Percentiles rank a stretch among this genome's conserved stretches.
Conservation (phyloP, 2,329 filamentous ascomycete species). For the Fonsecaea monophora region DNA sequence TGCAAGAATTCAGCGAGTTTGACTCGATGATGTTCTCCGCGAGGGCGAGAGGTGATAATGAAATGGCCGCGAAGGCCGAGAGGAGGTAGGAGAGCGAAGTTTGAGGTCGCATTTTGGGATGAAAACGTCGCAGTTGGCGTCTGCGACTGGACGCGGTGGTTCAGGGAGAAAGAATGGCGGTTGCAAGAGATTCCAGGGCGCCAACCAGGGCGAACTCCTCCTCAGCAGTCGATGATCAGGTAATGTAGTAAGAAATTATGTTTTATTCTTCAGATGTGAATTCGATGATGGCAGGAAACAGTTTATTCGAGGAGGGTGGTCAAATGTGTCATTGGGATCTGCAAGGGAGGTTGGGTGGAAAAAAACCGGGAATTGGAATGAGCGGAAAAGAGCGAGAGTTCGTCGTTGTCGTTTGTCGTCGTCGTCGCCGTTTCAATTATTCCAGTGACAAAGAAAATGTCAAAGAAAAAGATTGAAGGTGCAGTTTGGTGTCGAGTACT, state of each 20-base stretch:
- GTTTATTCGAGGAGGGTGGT: constrained; percentile 24
- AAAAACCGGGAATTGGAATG: constrained; percentile 30
- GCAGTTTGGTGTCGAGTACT: constrained; percentile 13
- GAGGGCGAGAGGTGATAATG: constrained; percentile 57
- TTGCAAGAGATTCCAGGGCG: constrained; percentile 19
- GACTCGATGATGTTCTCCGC: constrained; percentile 76
- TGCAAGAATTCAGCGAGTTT: constrained; percentile 83
- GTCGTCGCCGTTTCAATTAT: constrained; percentile 8
- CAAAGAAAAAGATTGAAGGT: constrained; percentile 1
- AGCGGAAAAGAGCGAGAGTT: constrained; percentile 29
- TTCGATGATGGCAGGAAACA: constrained; percentile 3
- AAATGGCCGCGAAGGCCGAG: constrained; percentile 49
- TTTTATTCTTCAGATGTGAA: neutral
- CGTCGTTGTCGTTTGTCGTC: neutral
- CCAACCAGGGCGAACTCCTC: constrained; percentile 33
- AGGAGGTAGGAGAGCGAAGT: constrained; percentile 33
- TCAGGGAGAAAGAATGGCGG: constrained; percentile 7
- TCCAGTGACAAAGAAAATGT: constrained; percentile 28
- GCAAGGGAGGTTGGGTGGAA: constrained; percentile 19
- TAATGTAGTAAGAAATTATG: constrained; percentile 5
- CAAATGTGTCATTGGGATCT: constrained; percentile 33
- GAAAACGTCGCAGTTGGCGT: constrained; percentile 21
- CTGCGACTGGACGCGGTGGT: constrained; percentile 9
- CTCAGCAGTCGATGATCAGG: constrained; percentile 12
- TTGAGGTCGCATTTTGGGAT: constrained; percentile 34